Evolutionary conservation across 2,329 filamentous ascomycete genomes (phyloP), one percentile per base, ranked within the genome.

Genomic region (Beauveria sp.): DNA sequence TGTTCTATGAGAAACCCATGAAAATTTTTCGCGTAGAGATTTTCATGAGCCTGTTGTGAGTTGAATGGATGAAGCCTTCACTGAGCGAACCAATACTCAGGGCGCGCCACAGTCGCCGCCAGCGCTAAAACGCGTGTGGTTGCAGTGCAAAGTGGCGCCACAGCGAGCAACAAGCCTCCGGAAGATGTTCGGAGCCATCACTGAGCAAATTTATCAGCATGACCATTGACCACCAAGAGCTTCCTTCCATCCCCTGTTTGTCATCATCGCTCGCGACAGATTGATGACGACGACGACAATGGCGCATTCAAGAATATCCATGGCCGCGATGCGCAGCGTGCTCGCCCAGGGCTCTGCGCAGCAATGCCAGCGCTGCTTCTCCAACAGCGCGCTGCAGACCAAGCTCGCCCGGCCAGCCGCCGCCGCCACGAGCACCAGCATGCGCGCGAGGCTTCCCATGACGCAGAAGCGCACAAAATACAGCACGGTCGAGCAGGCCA

Each of bases 401-500:
- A 73, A 72, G 68, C 71, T 71, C 63, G 65, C 72, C 50, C 73
- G 74, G 61, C 70, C 74, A 53, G 70, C 70, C 34, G 67, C 73
- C 58, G 70, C 69, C 43, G 68, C 69, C 63, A 63, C 65, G 8
- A 56, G 40, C 34, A 62, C 10, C 34, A 63, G 70, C 49, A 52
- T 72, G 40, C 73, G 72, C 64, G 68, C 70, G 49, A 69, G 71
- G 67, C 72, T 73, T 64, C 69, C 71, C 3, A 69, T 74, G 40
- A 67, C 68, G 56, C 75, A 77, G 68, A 72, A 71, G 66, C 74
- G 75, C 61, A 73, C 72, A 24, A 77, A 77, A 63, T 74, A 69
- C 68, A 83, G 81, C 73, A 84, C 83, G 9, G 78, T 85, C 26
- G 82, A 85, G 68, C 78, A 86, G 74, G 81, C 81, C 52, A 83